phyloP scores from a whole-genome alignment of 192 early-diverging fungal species.

The Rhizophagus clarus region DNA sequence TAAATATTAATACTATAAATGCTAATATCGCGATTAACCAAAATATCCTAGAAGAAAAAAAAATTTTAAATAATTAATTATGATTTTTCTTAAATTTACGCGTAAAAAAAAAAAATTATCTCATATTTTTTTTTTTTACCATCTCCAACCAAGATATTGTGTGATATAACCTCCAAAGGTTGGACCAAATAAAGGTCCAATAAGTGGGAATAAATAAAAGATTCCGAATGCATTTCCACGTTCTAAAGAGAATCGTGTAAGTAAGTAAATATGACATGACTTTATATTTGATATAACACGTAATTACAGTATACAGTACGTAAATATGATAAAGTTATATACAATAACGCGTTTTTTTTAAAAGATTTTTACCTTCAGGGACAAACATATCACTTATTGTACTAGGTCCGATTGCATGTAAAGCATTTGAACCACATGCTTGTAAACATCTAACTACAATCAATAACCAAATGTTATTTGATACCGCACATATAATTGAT shows the following conservation, averaged over 20 bases:
- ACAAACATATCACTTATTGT: conserved; percentile 41
- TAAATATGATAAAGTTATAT: too few species aligned
- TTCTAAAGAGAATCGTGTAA: conserved; percentile 22
- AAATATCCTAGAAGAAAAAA: conserved; percentile 34
- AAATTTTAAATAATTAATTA: too few species aligned
- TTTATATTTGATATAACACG: too few species aligned
- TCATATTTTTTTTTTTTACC: not conserved
- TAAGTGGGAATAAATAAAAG: conserved; percentile 37
- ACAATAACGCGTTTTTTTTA: too few species aligned
- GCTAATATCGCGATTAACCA: conserved; percentile 42
- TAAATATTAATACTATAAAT: not conserved
- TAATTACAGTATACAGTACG: too few species aligned
- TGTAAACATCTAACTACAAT: conserved; percentile 42
- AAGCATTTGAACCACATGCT: conserved; percentile 40
- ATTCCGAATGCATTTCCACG: conserved; percentile 47
- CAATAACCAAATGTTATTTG: conserved; percentile 41
- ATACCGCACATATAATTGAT: conserved; percentile 37
- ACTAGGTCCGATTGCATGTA: conserved; percentile 40
- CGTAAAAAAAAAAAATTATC: too few species aligned
- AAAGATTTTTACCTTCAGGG: not conserved
- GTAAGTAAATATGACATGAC: not conserved
- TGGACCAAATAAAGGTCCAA: conserved; percentile 44
- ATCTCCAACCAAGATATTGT: conserved; percentile 25
- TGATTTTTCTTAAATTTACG: too few species aligned
- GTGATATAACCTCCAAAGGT: conserved; percentile 36